A percentile compares a stretch with the other conserved stretches of the same genome.
Evolutionary conservation across 78 protist species (phyloP).

Genomic region (Acrasis kona): DNA sequence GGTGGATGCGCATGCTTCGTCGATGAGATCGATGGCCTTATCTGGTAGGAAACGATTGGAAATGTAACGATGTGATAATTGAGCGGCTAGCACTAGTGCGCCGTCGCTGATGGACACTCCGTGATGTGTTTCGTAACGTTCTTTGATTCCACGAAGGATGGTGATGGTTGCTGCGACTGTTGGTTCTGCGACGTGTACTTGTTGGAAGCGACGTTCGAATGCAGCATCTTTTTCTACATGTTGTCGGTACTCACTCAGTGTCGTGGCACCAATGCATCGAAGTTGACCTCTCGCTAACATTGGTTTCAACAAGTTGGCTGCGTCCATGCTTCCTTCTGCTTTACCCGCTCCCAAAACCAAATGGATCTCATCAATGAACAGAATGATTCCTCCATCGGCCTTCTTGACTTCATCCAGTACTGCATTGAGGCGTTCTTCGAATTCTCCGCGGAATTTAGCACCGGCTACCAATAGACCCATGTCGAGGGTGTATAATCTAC

Average conservation of each 20-base stretch:
- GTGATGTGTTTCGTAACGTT: constrained; percentile 80
- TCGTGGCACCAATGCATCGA: constrained; percentile 95
- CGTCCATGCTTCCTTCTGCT: constrained; percentile 87
- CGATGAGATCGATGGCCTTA: constrained; percentile 96
- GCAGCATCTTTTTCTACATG: constrained; percentile 97
- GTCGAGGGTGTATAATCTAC: constrained; percentile 74
- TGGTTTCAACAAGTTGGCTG: constrained; percentile 96
- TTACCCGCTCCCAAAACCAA: constrained; percentile 94
- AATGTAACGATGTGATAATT: constrained; percentile 83
- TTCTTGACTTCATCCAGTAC: constrained; percentile 82
- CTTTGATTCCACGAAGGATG: constrained; percentile 92
- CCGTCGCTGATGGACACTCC: constrained; percentile 88
- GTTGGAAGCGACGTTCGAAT: constrained; percentile 93
- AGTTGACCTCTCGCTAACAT: constrained; percentile 96
- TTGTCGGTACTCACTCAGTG: constrained; percentile 89
- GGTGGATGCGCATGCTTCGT: constrained; percentile 85
- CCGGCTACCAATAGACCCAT: constrained; percentile 97
- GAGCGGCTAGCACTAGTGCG: constrained; percentile 89
- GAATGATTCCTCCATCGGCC: constrained; percentile 70
- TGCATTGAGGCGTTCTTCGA: constrained; percentile 94
- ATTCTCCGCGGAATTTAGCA: constrained; percentile 88
- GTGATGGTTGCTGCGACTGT: constrained; percentile 80
- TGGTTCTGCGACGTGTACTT: constrained; percentile 86
- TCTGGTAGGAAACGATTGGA: constrained; percentile 92
- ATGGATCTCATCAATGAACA: constrained; percentile 98